A percentile compares a stretch with the other conserved stretches of the same genome.
These are phyloP conservation scores for Tricholoma flavovirens DNA, from an alignment of 768 basidiomycete genomes.

Conservation along the genomic window DNA sequence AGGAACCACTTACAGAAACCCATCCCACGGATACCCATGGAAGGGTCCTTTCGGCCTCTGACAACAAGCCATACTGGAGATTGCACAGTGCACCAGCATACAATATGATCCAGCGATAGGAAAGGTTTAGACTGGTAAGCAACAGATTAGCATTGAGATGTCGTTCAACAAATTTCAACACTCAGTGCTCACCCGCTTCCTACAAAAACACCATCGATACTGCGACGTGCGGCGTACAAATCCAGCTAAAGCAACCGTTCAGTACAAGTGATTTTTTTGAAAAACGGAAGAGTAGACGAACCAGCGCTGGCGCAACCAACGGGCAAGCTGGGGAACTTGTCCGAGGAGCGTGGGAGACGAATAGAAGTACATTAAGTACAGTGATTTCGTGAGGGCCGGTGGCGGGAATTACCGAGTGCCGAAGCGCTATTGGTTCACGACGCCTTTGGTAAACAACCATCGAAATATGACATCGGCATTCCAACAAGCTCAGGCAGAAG, in stretches of 20 bases:
- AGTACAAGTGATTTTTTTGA: neutral
- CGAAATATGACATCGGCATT: constrained; percentile 19
- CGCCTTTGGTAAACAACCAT: constrained; percentile 12
- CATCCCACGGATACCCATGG: neutral
- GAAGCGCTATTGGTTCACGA: constrained; percentile 11
- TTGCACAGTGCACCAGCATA: neutral
- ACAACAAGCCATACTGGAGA: neutral
- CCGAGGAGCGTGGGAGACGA: neutral
- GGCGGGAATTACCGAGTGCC: neutral
- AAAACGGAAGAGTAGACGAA: neutral
- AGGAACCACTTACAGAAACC: neutral
- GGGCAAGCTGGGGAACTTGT: constrained; percentile 1
- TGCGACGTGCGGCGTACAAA: neutral
- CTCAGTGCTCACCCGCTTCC: neutral
- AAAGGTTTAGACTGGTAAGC: neutral
- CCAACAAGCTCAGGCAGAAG: constrained; percentile 50
- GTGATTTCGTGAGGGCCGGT: neutral
- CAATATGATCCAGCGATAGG: neutral
- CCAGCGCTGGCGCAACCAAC: neutral
- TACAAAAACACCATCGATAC: neutral
- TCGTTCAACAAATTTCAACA: neutral
- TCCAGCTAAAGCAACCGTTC: neutral
- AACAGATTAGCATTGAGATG: neutral
- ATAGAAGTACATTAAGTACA: neutral
- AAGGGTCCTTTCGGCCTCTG: neutral